phyloP scores from a whole-genome alignment of 169 alveolate species.

The Neospora caninum region DNA sequence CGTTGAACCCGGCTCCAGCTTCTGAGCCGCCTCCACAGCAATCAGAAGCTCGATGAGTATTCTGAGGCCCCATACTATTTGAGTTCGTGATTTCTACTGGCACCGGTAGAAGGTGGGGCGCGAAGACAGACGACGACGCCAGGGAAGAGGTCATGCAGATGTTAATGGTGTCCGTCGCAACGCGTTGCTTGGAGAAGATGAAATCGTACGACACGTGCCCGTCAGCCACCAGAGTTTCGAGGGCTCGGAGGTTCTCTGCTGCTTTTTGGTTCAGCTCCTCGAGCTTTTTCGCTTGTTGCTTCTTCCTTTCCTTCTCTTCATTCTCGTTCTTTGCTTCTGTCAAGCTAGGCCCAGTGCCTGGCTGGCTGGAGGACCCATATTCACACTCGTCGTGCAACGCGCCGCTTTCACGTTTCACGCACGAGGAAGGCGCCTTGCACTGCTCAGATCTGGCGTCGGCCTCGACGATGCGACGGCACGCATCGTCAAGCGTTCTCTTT shows the following conservation, averaged over 20 bases:
- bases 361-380: not conserved
- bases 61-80: not conserved
- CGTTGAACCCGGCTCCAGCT: not conserved
- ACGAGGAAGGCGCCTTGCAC: not conserved
- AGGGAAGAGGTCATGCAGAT: not conserved
- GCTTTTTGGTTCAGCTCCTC: not conserved
- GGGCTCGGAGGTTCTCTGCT: constrained; percentile 25
- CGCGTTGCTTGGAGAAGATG: not conserved
- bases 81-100: not conserved
- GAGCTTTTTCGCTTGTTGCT: not conserved
- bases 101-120: not conserved
- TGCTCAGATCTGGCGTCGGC: not conserved
- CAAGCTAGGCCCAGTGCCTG: too few species aligned
- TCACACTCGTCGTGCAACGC: not conserved
- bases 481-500: not conserved
- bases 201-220: constrained; percentile 15
- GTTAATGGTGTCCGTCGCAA: not conserved
- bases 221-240: not conserved
- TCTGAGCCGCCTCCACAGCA: too few species aligned
- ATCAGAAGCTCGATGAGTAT: too few species aligned
- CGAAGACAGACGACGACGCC: not conserved
- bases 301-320: not conserved
- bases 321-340: not conserved
- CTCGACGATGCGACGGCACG: not conserved
- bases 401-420: not conserved